Base-by-base conservation (phyloP, 805 yeast genomes). In the Wickerhamiella brachini region DNA sequence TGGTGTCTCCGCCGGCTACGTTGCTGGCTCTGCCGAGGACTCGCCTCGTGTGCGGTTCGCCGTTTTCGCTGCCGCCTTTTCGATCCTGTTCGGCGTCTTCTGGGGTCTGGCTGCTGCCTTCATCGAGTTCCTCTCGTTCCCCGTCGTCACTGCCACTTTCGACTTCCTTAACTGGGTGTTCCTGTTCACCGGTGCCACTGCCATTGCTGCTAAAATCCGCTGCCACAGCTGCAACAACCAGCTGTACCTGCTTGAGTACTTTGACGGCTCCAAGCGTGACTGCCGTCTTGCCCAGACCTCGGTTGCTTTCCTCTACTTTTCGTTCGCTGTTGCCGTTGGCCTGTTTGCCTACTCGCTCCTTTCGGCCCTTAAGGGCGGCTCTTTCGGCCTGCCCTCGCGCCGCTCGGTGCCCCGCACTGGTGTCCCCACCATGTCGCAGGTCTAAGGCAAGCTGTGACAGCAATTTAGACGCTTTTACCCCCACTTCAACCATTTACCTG, bases 221-320 rank as follows among this genome's bases (percentile, higher is more conserved):
- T 76, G 75, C 57, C 96, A 88, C 76, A 83, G 95, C 42, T 90
- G 98, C 76, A 54, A 73, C 60, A 83, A 87, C 79, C 58, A 72
- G 55, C 53, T 43, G 51, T 88, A 85, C 75, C 54, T 88, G 58
- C 73, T 79, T 59, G 47, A 60, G 57, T 90, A 90, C 77, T 68
- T 68, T 55, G 86, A 85, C 73, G 94, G 95, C 59, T 74, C 81
- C 44, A 63, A 72, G 21, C 85, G 79, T 64, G 81, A 97, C 76
- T 93, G 99, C 75, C 85, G 97, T 77, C 82, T 86, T 73, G 88
- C 95, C 51, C 97, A 93, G 77, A 81, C 95, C 47, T 77, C 82
- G 73, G 76, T 79, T 62, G 75, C 85, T 66, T 88, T 89, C 72
- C 70, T 86, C 64, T 93, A 79, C 83, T 81, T 93, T 69, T 76